phyloP scores from a whole-genome alignment of 2,329 filamentous ascomycete species.

The Cytospora piceicola region DNA sequence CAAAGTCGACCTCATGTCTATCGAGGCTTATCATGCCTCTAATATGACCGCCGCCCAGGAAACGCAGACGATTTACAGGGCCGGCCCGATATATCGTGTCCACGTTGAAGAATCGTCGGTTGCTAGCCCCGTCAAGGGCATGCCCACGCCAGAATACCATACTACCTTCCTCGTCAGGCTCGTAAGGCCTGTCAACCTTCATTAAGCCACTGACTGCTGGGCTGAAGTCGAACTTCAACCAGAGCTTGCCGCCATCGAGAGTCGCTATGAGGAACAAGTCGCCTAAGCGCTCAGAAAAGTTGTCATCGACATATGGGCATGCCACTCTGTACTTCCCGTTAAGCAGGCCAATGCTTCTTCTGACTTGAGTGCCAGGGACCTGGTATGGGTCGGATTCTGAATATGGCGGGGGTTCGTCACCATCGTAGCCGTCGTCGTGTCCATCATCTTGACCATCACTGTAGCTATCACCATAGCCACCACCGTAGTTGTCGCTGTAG shows the following conservation, averaged over 20 bases:
- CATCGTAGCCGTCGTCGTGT: not conserved
- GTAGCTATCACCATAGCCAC: too few relatives aligned
- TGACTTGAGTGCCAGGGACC: conserved; percentile 30
- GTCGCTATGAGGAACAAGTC: conserved; percentile 45
- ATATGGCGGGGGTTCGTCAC: conserved; percentile 21
- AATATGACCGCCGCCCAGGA: conserved; percentile 44
- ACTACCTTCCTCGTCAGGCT: conserved; percentile 34
- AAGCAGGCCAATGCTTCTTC: conserved; percentile 41
- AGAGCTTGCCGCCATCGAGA: conserved; percentile 45
- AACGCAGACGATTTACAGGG: conserved; percentile 41
- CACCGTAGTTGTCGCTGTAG: too few relatives aligned
- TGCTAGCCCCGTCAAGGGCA: conserved; percentile 38
- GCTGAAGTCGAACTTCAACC: conserved; percentile 51
- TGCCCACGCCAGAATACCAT: conserved; percentile 44
- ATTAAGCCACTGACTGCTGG: conserved; percentile 46
- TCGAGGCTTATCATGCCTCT: conserved; percentile 34
- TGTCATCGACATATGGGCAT: conserved; percentile 34
- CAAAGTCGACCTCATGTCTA: conserved; percentile 35
- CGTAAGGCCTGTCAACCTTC: conserved; percentile 43
- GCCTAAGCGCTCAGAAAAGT: conserved; percentile 36
- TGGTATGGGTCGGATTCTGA: conserved; percentile 31
- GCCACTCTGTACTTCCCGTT: conserved; percentile 51
- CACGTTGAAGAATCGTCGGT: conserved; percentile 15
- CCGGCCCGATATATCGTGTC: conserved; percentile 34
- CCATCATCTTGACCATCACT: conserved; percentile 3